phyloP scores from a whole-genome alignment of 2,329 filamentous ascomycete genomes.

The Hypoxylon sp. region DNA sequence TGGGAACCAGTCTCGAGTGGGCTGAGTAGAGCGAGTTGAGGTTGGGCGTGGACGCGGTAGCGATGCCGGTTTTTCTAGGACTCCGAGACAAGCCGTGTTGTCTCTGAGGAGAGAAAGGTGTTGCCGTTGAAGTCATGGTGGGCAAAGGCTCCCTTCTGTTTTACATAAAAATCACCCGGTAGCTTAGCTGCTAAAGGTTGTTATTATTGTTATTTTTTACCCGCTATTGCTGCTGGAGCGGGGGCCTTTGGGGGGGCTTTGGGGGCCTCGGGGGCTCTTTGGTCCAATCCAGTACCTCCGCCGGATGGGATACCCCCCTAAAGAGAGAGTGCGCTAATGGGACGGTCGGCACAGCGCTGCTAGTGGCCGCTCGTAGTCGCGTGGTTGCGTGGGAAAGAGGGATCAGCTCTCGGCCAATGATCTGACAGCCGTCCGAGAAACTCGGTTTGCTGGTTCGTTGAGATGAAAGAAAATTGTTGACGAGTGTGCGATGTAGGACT shows the following conservation, averaged over 20 bases:
- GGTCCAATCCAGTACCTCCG: constrained; percentile 6
- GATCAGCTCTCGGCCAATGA: constrained; percentile 22
- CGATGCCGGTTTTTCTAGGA: constrained; percentile 52
- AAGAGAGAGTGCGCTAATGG: constrained; percentile 20
- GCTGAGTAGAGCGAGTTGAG: constrained; percentile 60
- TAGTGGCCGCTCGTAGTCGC: constrained; percentile 25
- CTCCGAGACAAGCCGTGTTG: constrained; percentile 48
- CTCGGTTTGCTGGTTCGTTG: constrained; percentile 23
- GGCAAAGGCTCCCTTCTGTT: constrained; percentile 38
- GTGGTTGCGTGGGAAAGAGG: constrained; percentile 24
- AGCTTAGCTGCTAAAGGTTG: constrained; percentile 5
- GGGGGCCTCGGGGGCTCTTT: background rate
- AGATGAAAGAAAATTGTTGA: constrained; percentile 19
- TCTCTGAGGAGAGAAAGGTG: constrained; percentile 46
- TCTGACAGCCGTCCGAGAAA: constrained; percentile 8
- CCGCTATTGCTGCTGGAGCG: constrained; percentile 33
- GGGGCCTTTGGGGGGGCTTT: constrained; percentile 2
- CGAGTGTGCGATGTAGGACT: constrained; percentile 10
- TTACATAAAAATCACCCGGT: constrained; percentile 18
- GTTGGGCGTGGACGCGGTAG: constrained; percentile 66
- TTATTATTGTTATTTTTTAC: constrained; percentile 31
- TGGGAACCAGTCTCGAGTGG: constrained; percentile 56
- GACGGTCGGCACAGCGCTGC: constrained; percentile 14
- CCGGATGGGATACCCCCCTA: constrained; percentile 15
- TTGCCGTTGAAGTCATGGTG: constrained; percentile 48